Base-by-base conservation (phyloP, 2,329 filamentous ascomycete genomes). In the Aspergillus ustus region DNA sequence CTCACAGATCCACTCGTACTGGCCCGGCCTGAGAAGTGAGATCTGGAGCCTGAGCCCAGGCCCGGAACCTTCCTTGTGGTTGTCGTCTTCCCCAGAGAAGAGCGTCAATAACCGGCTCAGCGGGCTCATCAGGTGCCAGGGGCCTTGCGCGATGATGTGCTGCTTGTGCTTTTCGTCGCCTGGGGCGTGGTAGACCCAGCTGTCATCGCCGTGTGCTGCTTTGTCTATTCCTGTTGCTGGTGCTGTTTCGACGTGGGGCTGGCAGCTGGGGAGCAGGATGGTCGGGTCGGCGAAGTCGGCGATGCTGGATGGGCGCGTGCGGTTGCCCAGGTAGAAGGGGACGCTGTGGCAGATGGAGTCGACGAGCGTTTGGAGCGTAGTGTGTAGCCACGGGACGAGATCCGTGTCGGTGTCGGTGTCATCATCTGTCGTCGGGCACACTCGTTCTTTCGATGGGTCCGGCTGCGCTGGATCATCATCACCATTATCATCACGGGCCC, bases 61-160 rank as follows among this genome's bases (percentile, higher is more conserved):
- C 4, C 25, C 25, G 3, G 25, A 25, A 25, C 25, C 25, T 3
- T 4, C 4, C 6, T 25, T 25, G 3, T 25, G 25, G 25, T 25
- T 1, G 25, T 3, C 56, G 13, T 57, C 11, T 15, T 58, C 61
- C 51, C 67, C 65, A 20, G 60, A 67, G 59, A 67, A 63, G 15
- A 69, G 50, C 19, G 66, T 68, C 49, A 69, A 60, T 22, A 69
- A 43, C 49, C 60, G 66, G 40, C 65, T 69, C 34, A 70, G 63
- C 7, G 66, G 66, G 50, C 54, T 61, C 63, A 70, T 63, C 25
- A 62, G 46, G 45, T 66, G 67, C 67, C 67, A 70, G 20, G 67
- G 63, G 17, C 66, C 67, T 61, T 69, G 66, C 4, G 65, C 66
- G 49, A 69, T 58, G 25, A 67, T 50, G 22, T 61, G 59, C 28